A percentile compares a stretch with the other conserved stretches of the same genome.
These are phyloP conservation scores for Phaeosphaeriaceae sp. DNA, from an alignment of 2,329 filamentous ascomycete species.

Conservation along the genomic window DNA sequence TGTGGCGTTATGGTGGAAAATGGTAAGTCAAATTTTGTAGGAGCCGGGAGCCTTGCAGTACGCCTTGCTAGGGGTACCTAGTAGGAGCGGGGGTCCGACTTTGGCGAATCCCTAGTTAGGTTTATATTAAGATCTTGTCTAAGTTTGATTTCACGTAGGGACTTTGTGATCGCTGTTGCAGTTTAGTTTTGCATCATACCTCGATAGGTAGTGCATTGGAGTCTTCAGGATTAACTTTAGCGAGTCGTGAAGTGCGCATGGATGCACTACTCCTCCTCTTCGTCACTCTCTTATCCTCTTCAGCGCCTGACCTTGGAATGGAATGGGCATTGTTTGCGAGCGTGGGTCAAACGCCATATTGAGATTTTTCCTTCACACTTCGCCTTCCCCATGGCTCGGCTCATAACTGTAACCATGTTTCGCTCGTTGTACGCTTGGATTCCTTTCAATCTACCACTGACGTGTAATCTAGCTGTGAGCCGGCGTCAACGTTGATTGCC, in stretches of 20 bases:
- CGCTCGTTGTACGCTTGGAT: slow-evolving; percentile 1
- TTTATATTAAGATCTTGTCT: too few species aligned
- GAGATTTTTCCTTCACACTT: slow-evolving; percentile 9
- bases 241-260: not conserved
- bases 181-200: not conserved
- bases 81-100: not conserved
- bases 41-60: slow-evolving; percentile 11
- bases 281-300: slow-evolving; percentile 7
- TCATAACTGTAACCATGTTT: not conserved
- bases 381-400: not conserved
- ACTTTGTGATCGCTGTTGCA: not conserved
- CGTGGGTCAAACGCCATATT: too few species aligned
- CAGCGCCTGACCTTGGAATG: too few species aligned
- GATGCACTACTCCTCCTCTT: slow-evolving; percentile 3
- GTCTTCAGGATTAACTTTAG: not conserved
- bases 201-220: not conserved
- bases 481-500: slow-evolving; percentile 15
- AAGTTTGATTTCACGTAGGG: too few species aligned
- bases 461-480: slow-evolving; percentile 17
- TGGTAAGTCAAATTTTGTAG: not conserved
- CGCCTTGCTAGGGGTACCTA: slow-evolving; percentile 10
- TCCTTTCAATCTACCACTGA: slow-evolving; percentile 13
- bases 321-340: too few species aligned
- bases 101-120: too few species aligned
- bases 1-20: not conserved